Evolutionary conservation across 306 rosid genomes (phyloP).

Genomic region (Nissolia schottii): DNA sequence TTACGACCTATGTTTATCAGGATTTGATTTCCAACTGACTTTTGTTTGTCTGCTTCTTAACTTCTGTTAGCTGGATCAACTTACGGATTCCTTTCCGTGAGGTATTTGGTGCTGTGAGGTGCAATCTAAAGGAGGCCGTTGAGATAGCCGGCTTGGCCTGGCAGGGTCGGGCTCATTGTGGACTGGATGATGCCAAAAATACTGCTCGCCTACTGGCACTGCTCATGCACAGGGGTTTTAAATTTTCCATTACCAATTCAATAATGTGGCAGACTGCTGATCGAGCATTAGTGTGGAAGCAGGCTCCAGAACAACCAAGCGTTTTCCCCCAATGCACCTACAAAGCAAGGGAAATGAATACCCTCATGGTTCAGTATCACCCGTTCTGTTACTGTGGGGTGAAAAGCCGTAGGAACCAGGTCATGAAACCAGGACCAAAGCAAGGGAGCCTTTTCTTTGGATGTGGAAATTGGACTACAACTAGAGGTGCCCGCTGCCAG

Average conservation of each 20-base stretch:
- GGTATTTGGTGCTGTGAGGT: conserved; percentile 75
- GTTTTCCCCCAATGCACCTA: conserved; percentile 41
- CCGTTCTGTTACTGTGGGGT: conserved; percentile 82
- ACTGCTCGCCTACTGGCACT: conserved; percentile 77
- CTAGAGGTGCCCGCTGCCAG: conserved; percentile 78
- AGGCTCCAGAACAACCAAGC: conserved; percentile 42
- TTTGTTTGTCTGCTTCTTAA: conserved; percentile 24
- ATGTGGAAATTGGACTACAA: conserved; percentile 81
- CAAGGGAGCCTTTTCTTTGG: conserved; percentile 82
- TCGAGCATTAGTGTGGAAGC: conserved; percentile 49
- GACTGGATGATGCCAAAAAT: conserved; percentile 90
- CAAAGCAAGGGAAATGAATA: conserved; percentile 50
- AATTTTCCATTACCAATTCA: conserved; percentile 67
- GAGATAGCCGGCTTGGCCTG: conserved; percentile 79
- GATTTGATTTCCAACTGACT: conserved; percentile 29
- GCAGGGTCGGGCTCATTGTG: conserved; percentile 97
- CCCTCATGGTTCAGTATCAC: conserved; percentile 42
- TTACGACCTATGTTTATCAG: neutral
- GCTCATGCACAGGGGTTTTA: conserved; percentile 76
- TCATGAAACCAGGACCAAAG: conserved; percentile 82
- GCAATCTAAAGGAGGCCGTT: conserved; percentile 92
- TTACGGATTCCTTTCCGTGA: conserved; percentile 72
- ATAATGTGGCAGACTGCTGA: conserved; percentile 64
- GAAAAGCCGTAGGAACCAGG: conserved; percentile 63
- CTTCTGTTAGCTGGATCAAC: conserved; percentile 80